Evolutionary conservation across 73 alveolate genomes (phyloP).

Genomic region (Paraurostyla sp.): DNA sequence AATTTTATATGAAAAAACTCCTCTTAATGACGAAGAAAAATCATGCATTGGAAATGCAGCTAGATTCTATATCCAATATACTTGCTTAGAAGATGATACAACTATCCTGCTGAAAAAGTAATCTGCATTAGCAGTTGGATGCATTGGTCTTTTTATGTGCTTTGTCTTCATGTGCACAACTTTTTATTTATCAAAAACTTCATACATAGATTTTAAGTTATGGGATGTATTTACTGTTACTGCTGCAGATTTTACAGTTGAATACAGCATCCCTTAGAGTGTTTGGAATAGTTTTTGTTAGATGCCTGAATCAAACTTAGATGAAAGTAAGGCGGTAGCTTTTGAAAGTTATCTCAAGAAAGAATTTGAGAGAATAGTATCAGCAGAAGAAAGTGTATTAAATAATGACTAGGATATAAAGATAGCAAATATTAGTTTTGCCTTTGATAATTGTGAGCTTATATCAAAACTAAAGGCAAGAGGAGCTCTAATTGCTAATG

Average conservation of each 20-base stretch:
- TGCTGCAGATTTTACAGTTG: conserved; percentile 60
- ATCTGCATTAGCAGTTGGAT: conserved; percentile 19
- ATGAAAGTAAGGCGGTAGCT: conserved; percentile 5
- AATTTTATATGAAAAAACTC: not conserved
- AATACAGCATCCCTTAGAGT: not conserved
- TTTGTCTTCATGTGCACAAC: not conserved
- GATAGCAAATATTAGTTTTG: conserved; percentile 60
- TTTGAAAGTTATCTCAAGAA: conserved; percentile 34
- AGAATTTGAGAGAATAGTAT: conserved; percentile 29
- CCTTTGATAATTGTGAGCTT: conserved; percentile 41
- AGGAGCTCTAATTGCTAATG: conserved; percentile 36
- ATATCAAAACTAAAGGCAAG: conserved; percentile 32
- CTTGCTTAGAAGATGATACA: conserved; percentile 28
- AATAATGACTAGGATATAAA: conserved; percentile 26
- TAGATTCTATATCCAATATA: conserved; percentile 34
- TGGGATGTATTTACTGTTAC: conserved; percentile 67
- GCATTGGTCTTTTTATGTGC: conserved; percentile 51
- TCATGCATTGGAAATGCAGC: not conserved
- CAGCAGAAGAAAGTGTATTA: conserved; percentile 1
- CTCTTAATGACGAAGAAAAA: not conserved
- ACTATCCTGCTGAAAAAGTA: not conserved
- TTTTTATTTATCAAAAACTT: conserved; percentile 3
- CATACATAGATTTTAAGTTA: conserved; percentile 33
- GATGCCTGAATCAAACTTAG: not conserved
- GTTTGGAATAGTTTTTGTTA: conserved; percentile 14